phyloP scores from a whole-genome alignment of 73 alveolate genomes.

The Breviolum minutum region DNA sequence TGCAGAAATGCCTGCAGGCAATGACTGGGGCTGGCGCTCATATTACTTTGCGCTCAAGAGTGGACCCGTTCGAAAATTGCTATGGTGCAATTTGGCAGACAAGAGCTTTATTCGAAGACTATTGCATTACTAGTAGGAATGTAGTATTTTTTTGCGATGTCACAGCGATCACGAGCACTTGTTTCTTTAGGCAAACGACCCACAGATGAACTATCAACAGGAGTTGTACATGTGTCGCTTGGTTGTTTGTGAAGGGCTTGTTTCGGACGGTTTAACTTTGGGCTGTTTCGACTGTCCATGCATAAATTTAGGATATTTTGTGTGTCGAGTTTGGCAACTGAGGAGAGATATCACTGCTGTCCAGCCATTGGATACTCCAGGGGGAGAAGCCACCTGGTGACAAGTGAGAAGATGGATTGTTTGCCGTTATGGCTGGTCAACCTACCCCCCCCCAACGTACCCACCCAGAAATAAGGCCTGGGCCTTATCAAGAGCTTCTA shows the following conservation, averaged over 20 bases:
- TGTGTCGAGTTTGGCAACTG: not conserved
- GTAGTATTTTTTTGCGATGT: not conserved
- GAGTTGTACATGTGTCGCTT: slow-evolving; percentile 55
- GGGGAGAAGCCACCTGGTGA: slow-evolving; percentile 22
- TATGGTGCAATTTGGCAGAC: slow-evolving; percentile 50
- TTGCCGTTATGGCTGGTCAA: too few relatives aligned
- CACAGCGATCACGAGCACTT: not conserved
- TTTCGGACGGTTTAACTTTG: not conserved
- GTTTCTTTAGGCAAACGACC: slow-evolving; percentile 48
- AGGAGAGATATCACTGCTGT: slow-evolving; percentile 67
- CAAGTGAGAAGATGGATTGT: too few relatives aligned
- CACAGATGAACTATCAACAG: slow-evolving; percentile 49
- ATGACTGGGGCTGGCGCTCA: slow-evolving; percentile 76
- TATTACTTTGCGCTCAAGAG: slow-evolving; percentile 69
- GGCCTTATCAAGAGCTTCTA: too few relatives aligned
- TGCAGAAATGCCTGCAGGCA: not conserved
- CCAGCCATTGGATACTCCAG: slow-evolving; percentile 75
- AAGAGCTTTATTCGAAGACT: not conserved
- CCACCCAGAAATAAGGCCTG: too few relatives aligned
- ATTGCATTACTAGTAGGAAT: too few relatives aligned
- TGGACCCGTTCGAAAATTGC: slow-evolving; percentile 53
- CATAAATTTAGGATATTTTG: not conserved
- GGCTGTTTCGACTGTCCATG: not conserved
- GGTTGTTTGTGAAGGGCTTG: not conserved
- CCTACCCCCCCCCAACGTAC: too few relatives aligned